These are phyloP conservation scores for Pyrenophora teres DNA, from an alignment of 2,329 filamentous ascomycete species.

Conservation along the genomic window DNA sequence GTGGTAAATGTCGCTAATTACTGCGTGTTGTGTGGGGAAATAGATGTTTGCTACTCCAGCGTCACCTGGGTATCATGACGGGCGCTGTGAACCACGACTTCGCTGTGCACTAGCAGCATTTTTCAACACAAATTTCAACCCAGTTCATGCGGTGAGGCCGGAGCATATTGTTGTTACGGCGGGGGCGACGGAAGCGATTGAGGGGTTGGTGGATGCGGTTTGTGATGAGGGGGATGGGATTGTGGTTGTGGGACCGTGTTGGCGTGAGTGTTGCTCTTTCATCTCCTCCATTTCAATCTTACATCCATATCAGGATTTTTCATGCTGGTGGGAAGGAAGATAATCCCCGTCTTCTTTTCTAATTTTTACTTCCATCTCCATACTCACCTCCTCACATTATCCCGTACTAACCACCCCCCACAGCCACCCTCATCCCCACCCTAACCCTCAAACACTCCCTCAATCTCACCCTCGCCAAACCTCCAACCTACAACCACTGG, in stretches of 20 bases:
- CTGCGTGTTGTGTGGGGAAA: neutral
- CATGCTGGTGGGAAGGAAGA: too few species aligned
- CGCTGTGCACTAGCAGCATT: constrained; percentile 34
- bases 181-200: constrained; percentile 34
- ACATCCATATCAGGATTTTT: too few species aligned
- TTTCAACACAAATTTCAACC: constrained; percentile 35
- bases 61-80: constrained; percentile 3
- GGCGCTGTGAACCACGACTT: constrained; percentile 20
- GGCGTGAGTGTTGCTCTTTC: constrained; percentile 26
- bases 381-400: neutral
- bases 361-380: too few species aligned
- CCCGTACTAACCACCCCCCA: neutral
- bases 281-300: neutral
- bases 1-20: neutral
- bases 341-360: too few species aligned
- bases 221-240: constrained; percentile 41
- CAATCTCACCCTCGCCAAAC: constrained; percentile 31
- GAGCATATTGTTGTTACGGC: constrained; percentile 38
- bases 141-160: constrained; percentile 31
- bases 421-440: constrained; percentile 30
- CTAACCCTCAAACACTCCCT: constrained; percentile 31
- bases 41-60: constrained; percentile 30
- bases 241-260: constrained; percentile 39
- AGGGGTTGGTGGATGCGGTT: constrained; percentile 32
- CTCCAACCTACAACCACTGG: constrained; percentile 37